Evolutionary conservation across 345 rosid genomes (phyloP).

Genomic region (Gossypium stocksii): DNA sequence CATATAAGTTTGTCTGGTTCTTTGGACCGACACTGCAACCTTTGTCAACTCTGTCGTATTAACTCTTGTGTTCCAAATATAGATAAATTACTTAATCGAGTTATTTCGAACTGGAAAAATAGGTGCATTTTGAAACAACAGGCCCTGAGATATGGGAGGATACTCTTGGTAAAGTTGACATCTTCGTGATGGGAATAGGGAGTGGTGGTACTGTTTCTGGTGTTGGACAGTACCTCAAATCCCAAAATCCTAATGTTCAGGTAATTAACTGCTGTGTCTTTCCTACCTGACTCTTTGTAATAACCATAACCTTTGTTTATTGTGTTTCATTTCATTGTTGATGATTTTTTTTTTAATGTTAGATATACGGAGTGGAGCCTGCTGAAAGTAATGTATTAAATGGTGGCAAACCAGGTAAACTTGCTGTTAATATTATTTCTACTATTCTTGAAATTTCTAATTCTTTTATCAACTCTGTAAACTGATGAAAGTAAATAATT

Average conservation of each 20-base stretch:
- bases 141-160: conserved; percentile 99
- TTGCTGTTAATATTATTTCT: neutral
- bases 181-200: conserved; percentile 95
- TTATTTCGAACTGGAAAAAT: conserved; percentile 15
- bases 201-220: conserved; percentile 98
- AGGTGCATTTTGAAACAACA: conserved; percentile 90
- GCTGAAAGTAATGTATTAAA: conserved; percentile 91
- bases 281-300: neutral
- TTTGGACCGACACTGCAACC: neutral
- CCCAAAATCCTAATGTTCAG: conserved; percentile 90
- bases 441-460: neutral
- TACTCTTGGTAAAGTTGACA: conserved; percentile 81
- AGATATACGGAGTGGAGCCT: conserved; percentile 98
- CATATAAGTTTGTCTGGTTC: neutral
- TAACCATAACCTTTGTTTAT: neutral
- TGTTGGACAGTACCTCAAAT: conserved; percentile 87
- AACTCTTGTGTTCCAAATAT: neutral
- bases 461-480: too few relatives aligned
- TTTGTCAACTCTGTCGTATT: neutral
- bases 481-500: neutral
- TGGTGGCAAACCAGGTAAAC: conserved; percentile 91
- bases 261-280: conserved; percentile 27
- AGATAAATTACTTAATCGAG: neutral
- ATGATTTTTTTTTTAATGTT: neutral
- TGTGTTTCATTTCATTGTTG: conserved; percentile 1